These are phyloP conservation scores for Pleurostoma richardsiae DNA, from an alignment of 2,329 filamentous ascomycete species.

Conservation along the genomic window DNA sequence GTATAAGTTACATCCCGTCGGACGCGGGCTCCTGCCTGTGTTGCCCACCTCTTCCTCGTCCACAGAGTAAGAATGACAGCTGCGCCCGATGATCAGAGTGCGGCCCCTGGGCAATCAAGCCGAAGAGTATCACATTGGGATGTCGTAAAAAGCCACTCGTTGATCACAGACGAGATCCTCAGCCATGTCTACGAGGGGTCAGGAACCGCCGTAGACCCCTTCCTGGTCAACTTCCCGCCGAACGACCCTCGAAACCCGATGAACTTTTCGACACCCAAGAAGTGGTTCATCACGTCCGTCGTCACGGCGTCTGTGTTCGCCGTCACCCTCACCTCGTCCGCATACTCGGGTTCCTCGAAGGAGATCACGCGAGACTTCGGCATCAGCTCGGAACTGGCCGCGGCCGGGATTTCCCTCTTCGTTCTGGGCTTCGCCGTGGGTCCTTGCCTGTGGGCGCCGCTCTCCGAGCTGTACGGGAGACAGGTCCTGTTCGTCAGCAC, in stretches of 20 bases:
- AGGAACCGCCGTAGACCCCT: slow-evolving; percentile 36
- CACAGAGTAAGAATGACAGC: no score
- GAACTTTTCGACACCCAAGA: slow-evolving; percentile 27
- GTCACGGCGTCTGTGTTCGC: slow-evolving; percentile 35
- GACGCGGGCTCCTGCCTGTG: no score
- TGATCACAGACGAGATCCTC: neutral
- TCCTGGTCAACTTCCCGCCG: slow-evolving; percentile 37
- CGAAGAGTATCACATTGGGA: no score
- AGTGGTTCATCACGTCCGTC: slow-evolving; percentile 31
- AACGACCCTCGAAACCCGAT: slow-evolving; percentile 39
- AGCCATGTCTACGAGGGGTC: neutral
- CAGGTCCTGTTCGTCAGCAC: slow-evolving; percentile 1
- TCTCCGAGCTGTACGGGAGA: slow-evolving; percentile 17
- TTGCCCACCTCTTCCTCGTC: no score
- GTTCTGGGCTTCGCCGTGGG: slow-evolving; percentile 53
- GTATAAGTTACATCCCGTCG: no score
- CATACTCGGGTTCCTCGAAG: slow-evolving; percentile 34
- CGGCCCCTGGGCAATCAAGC: no score
- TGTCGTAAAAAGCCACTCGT: neutral
- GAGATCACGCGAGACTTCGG: slow-evolving; percentile 34
- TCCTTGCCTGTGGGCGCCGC: slow-evolving; percentile 53
- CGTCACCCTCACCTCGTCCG: slow-evolving; percentile 40
- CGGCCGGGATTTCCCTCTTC: slow-evolving; percentile 47
- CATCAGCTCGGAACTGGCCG: slow-evolving; percentile 34
- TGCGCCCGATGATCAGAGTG: no score